These are phyloP conservation scores for Aristolochia californica DNA, from an alignment of 164 flowering plant genomes.

Conservation along the genomic window DNA sequence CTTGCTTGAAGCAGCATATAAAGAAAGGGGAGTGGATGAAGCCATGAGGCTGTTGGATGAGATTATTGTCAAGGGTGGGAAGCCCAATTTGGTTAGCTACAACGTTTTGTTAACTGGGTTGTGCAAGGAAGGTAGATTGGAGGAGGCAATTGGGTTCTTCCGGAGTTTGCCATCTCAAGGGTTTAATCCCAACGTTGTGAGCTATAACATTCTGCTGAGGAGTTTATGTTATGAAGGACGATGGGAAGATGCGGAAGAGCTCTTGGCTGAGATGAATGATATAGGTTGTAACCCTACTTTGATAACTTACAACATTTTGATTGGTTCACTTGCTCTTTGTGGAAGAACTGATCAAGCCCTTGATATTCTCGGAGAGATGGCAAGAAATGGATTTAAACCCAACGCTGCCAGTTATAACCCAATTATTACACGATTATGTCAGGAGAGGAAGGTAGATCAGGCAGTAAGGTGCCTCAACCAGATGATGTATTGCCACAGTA, in stretches of 20 bases:
- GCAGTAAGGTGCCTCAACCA: constrained; percentile 52
- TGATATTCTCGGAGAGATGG: constrained; percentile 57
- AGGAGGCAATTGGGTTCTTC: constrained; percentile 58
- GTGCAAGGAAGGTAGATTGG: constrained; percentile 70
- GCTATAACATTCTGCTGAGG: constrained; percentile 67
- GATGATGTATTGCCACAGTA: constrained; percentile 45
- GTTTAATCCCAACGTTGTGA: constrained; percentile 70
- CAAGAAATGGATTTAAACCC: constrained; percentile 31
- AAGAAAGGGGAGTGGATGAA: constrained; percentile 70
- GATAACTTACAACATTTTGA: constrained; percentile 72
- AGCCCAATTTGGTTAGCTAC: constrained; percentile 75
- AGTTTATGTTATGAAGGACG: constrained; percentile 53
- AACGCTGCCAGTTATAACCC: constrained; percentile 73
- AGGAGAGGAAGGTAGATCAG: constrained; percentile 52
- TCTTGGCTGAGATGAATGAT: constrained; percentile 69
- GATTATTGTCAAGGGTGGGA: constrained; percentile 64
- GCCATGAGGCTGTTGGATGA: constrained; percentile 66
- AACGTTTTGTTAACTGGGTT: constrained; percentile 79
- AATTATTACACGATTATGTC: constrained; percentile 51
- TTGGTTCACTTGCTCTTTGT: constrained; percentile 55
- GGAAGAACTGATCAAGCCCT: constrained; percentile 59
- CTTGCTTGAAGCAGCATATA: constrained; percentile 77
- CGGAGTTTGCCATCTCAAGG: constrained; percentile 59
- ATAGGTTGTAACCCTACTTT: constrained; percentile 48
- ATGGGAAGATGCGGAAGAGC: constrained; percentile 72